Percentiles rank a stretch among this genome's conserved stretches.
Conservation (phyloP, 1,139 yeast genomes). For the Geotrichum citri-aurantii region DNA sequence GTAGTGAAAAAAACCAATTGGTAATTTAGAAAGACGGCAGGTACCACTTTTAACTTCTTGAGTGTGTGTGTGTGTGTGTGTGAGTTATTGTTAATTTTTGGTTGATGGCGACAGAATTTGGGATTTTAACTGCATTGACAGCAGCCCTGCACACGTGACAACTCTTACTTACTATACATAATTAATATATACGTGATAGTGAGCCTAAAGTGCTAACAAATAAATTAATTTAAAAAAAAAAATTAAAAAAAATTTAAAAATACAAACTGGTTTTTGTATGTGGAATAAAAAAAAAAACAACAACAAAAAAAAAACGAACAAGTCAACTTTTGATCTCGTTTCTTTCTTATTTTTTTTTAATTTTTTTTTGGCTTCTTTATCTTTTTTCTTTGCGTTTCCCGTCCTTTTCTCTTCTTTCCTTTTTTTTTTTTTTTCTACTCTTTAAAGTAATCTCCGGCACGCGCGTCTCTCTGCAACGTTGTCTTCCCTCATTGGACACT, state of each 20-base stretch:
- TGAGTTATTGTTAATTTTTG: too few species aligned
- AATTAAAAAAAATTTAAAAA: neutral
- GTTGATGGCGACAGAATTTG: neutral
- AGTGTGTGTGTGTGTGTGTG: too few species aligned
- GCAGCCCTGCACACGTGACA: neutral
- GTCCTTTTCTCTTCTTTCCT: neutral
- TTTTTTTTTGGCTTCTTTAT: neutral
- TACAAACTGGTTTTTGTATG: too few species aligned
- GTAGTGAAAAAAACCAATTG: too few species aligned
- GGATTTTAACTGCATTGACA: neutral
- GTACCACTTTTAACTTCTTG: too few species aligned
- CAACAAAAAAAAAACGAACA: neutral
- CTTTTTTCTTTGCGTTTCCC: neutral
- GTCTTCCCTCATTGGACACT: neutral
- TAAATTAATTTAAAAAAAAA: neutral
- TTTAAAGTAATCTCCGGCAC: neutral
- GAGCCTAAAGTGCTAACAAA: neutral
- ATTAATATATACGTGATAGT: too few species aligned
- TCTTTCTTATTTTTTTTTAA: too few species aligned
- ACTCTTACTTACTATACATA: too few species aligned
- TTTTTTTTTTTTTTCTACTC: neutral
- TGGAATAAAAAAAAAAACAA: neutral
- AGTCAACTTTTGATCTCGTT: neutral
- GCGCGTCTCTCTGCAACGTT: neutral
- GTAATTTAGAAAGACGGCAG: neutral